Evolutionary conservation across 345 rosid genomes (phyloP), one percentile per base, ranked within the genome.

Genomic region (Turnera subulata): DNA sequence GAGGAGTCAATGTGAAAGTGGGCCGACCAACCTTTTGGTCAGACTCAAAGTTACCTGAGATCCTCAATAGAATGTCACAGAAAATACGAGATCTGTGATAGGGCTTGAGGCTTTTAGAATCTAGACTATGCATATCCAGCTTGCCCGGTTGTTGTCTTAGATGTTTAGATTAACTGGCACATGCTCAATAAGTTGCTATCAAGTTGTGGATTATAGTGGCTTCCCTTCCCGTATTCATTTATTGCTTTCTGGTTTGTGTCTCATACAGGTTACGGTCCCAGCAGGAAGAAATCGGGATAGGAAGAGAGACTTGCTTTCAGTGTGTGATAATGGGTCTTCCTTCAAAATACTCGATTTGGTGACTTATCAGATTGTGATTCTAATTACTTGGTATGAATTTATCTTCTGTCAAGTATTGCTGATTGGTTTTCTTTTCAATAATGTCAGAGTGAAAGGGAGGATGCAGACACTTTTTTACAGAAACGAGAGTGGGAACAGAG

Each of bases 201-300:
- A 42, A 46, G 10, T 21, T 44, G 22, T 54, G 24, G 11, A 20
- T 46, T 15, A 42, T 4, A 13, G 45, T 42, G 16, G 14, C n/a
- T 42, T 6, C 8, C 18, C 17, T 12, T 8, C 14, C 5, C 12
- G 15, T 21, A 16, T 20, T 15, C 21, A 42, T 17, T 17, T 50
- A 7, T n/a, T 60, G 50, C 39, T 55, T 62, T 35, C 18, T 32
- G 21, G 65, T 5, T 56, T 26, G 13, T 45, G 22, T 26, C 1
- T 46, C 14, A 24, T 29, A 23, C 11, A 89, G 98, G 98, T 92
- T 61, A 89, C 93, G 15, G 81, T 69, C 68, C 88, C 93, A 6
- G 94, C 79, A 53, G 96, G 96, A 71, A 77, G 80, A 80, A 82
- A 82, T 33, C 72, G 96, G 59, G 91, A 92, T 63, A 78, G 98